These are phyloP conservation scores for Ustilago cynodontis DNA, from an alignment of 1,284 basidiomycete genomes.

Conservation along the genomic window DNA sequence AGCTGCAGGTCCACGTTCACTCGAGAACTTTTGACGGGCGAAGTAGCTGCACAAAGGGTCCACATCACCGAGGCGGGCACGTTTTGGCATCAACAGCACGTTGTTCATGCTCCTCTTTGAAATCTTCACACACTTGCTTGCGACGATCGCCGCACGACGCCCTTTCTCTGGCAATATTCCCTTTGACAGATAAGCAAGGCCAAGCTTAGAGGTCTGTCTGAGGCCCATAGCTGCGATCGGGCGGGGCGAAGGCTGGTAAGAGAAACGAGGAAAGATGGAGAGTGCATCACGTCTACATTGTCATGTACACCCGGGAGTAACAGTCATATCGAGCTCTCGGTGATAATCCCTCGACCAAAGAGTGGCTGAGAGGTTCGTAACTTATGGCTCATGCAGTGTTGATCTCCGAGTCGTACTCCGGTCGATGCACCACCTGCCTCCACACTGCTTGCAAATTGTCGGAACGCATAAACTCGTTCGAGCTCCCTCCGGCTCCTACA, in stretches of 20 bases:
- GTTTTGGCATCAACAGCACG: conserved; percentile 24
- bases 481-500: background rate
- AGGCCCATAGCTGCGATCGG: too few species aligned
- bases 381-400: conserved; percentile 16
- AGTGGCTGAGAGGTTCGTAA: background rate
- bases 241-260: background rate
- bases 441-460: background rate
- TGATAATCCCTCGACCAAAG: background rate
- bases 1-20: conserved; percentile 41
- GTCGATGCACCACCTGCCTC: conserved; percentile 9
- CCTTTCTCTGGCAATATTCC: background rate
- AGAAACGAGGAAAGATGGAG: background rate
- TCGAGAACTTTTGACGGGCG: background rate
- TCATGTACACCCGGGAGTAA: too few species aligned
- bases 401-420: conserved; percentile 8
- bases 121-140: background rate
- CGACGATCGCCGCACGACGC: background rate
- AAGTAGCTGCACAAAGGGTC: conserved; percentile 27
- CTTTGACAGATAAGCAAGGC: background rate
- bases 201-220: background rate
- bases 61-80: conserved; percentile 28
- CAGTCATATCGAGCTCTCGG: conserved; percentile 2
- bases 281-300: too few species aligned
- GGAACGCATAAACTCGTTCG: conserved; percentile 5
- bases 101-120: conserved; percentile 11